These are phyloP conservation scores for Heliamphora pulchella DNA, from an alignment of 179 eudicot genomes.

Conservation along the genomic window DNA sequence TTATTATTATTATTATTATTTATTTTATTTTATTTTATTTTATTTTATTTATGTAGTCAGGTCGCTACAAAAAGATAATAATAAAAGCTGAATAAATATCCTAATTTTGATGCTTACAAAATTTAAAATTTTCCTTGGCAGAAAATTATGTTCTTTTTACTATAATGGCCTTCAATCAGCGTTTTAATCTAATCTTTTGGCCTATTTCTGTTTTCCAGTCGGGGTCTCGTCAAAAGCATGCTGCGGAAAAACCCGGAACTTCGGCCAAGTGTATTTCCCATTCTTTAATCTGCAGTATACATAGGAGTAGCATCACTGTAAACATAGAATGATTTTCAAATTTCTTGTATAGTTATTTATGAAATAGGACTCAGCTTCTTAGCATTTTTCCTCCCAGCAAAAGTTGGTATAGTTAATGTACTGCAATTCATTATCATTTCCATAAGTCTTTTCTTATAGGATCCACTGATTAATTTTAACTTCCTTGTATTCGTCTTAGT, in stretches of 20 bases:
- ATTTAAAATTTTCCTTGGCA: not conserved
- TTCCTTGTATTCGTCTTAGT: not conserved
- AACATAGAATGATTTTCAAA: not conserved
- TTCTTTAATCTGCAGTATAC: constrained; percentile 10
- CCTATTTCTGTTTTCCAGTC: constrained; percentile 42
- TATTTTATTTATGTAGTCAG: no score
- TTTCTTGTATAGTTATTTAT: not conserved
- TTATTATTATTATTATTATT: no score
- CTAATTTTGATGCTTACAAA: not conserved
- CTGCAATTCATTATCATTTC: not conserved
- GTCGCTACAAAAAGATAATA: not conserved
- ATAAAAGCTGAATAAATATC: not conserved
- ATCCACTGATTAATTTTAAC: not conserved
- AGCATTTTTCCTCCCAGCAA: not conserved
- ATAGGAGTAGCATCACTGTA: not conserved
- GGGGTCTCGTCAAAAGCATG: constrained; percentile 93
- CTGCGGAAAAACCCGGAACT: constrained; percentile 90
- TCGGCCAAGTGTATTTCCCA: constrained; percentile 70
- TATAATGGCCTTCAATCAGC: not conserved
- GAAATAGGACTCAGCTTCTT: not conserved
- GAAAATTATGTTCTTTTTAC: not conserved
- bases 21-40: no score
- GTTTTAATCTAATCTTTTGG: constrained; percentile 6
- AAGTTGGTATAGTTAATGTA: not conserved
- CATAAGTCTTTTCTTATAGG: not conserved